phyloP scores from a whole-genome alignment of 2,329 filamentous ascomycete species.

The Rutstroemia sp. region DNA sequence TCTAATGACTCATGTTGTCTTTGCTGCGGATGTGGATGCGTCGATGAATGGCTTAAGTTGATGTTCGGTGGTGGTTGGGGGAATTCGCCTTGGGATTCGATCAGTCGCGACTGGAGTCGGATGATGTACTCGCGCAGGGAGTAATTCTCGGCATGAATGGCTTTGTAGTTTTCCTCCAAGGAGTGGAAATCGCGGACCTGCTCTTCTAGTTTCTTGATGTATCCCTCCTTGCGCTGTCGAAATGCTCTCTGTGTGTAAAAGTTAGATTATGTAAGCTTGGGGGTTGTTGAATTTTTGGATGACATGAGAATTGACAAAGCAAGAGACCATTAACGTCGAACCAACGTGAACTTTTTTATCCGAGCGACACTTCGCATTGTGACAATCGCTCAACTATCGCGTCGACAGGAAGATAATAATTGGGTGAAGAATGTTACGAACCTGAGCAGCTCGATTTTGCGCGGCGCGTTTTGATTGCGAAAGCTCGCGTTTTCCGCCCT shows the following conservation, averaged over 20 bases:
- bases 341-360: slow-evolving; percentile 12
- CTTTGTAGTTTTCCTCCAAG: slow-evolving; percentile 71
- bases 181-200: slow-evolving; percentile 76
- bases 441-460: slow-evolving; percentile 78
- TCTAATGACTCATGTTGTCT: slow-evolving; percentile 20
- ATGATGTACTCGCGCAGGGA: slow-evolving; percentile 88
- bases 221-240: slow-evolving; percentile 92
- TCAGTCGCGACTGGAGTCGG: slow-evolving; percentile 75
- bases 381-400: not conserved
- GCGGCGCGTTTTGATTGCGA: slow-evolving; percentile 57
- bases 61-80: slow-evolving; percentile 78
- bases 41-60: slow-evolving; percentile 58
- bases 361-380: slow-evolving; percentile 14
- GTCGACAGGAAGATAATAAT: slow-evolving; percentile 7
- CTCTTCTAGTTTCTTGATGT: slow-evolving; percentile 95
- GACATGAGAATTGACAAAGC: slow-evolving; percentile 33
- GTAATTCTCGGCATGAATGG: slow-evolving; percentile 83
- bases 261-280: slow-evolving; percentile 27
- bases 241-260: slow-evolving; percentile 69
- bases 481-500: slow-evolving; percentile 77
- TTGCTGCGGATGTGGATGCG: slow-evolving; percentile 36
- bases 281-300: slow-evolving; percentile 21
- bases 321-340: slow-evolving; percentile 21
- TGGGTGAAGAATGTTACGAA: slow-evolving; percentile 38
- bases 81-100: slow-evolving; percentile 76